Evolutionary conservation across 352 stramenopile genomes (phyloP), one percentile per base, ranked within the genome.

Genomic region (Phytophthora foliorum): DNA sequence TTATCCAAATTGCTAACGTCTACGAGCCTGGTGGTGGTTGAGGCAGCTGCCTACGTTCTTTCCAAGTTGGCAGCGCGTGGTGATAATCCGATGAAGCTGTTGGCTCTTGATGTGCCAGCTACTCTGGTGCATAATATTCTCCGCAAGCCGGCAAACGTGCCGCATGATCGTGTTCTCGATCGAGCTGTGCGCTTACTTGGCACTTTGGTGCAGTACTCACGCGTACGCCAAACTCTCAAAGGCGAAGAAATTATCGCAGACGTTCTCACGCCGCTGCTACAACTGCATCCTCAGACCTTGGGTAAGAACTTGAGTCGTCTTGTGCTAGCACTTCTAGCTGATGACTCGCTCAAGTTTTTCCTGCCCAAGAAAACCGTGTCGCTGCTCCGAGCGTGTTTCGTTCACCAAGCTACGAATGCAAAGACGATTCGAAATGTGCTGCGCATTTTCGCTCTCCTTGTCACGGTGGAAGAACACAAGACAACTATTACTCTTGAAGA

Each of bases 311-410:
- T 80, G 3, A 89, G 74, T 34, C 77, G 87, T 0, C 62, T 93
- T 5, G 69, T 94, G 11, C 41, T 90, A 17, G 68, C 72, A 9
- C 76, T 94, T 63, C 75, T 94, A 3, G 67, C 81, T 14, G 84
- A 94, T 34, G 85, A 94, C 39, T 90, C 87, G 6, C 75, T 94
- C 34, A 90, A 90, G 62, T 92, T 94, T 34, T 94, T 94, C 50
- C 53, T 94, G 13, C 87, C 84, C 0, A 94, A 94, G 66, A 91
- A 92, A 41, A 92, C 87, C 0, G 80, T 94, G 3, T 80, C 78
- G 55, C 53, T 93, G 6, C 57, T 94, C 1, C 74, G 86, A 13
- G 68, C 77, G 14, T 78, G 90, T 14, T 86, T 92, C 45, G 86
- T 82, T 2, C 78, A 86, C 16, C 32, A 68, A 1, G 48, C 27